A percentile compares a stretch with the other conserved stretches of the same genome.
phyloP scores from a whole-genome alignment of 495 filamentous ascomycete species.

The Annulohypoxylon maeteangense region DNA sequence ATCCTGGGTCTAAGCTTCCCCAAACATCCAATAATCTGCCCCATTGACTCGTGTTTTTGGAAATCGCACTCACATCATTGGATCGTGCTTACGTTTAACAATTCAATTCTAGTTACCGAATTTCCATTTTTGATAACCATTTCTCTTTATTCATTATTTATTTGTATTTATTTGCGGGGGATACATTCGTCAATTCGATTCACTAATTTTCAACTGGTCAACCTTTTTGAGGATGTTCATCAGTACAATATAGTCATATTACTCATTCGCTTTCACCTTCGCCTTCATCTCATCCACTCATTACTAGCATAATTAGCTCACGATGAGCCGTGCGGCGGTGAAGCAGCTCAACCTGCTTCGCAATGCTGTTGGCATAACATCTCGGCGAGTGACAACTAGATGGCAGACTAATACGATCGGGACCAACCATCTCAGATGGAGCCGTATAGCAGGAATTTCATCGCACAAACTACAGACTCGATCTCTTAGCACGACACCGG shows the following conservation, averaged over 20 bases:
- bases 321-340: slow-evolving; percentile 41
- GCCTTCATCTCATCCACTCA: background rate
- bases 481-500: slow-evolving; percentile 21
- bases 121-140: background rate
- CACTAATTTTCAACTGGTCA: background rate
- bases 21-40: background rate
- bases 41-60: slow-evolving; percentile 27
- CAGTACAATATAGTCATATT: background rate
- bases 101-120: slow-evolving; percentile 17
- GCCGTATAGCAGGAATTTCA: background rate
- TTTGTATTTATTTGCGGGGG: slow-evolving; percentile 2
- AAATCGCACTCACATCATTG: slow-evolving; percentile 37
- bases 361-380: slow-evolving; percentile 29
- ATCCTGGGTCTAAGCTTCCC: slow-evolving; percentile 26
- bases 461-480: slow-evolving; percentile 22
- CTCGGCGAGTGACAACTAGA: slow-evolving; percentile 20
- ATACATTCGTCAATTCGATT: background rate
- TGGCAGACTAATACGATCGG: slow-evolving; percentile 20
- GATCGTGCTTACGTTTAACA: slow-evolving; percentile 22
- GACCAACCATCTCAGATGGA: background rate
- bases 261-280: slow-evolving; percentile 9
- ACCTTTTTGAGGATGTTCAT: background rate
- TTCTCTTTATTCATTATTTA: background rate
- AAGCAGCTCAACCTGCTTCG: slow-evolving; percentile 45
- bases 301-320: slow-evolving; percentile 3